Evolutionary conservation across 495 filamentous ascomycete species (phyloP), one percentile per base, ranked within the genome.

Genomic region (Corynascus novoguineensis): DNA sequence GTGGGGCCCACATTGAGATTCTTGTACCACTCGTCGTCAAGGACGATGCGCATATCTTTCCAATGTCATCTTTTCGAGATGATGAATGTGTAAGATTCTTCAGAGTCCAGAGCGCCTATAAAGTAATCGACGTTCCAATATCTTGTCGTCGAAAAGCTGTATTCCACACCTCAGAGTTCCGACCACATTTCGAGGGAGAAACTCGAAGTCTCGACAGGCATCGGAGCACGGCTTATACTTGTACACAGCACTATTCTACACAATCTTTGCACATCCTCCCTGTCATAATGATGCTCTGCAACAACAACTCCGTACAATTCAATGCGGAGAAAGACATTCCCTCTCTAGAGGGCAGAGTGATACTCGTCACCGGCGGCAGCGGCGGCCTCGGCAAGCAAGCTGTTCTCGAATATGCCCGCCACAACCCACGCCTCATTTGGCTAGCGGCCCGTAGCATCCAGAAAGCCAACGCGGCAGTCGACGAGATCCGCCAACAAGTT

Each of bases 361-460:
- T 87, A 34, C 66, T 86, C 15, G 71, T 88, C 17, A 88, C 84
- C 17, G 85, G 52, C 2, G 85, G 84, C 32, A 89, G 83, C 63
- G 71, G 76, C 45, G 88, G 88, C 3, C 73, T 90, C 4, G 86
- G 86, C 58, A 79, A 80, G 67, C 81, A 84, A 60, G 80, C 85
- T 17, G 71, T 87, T 46, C 68, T 79, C 53, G 78, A 83, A 27
- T 77, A 88, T 10, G 81, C 82, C 22, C 74, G 76, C 50, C 86
- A 88, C 62, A 60, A 73, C 34, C 83, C 86, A 15, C 64, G 76
- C 9, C 77, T 80, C 15, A 82, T 91, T 52, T 87, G 79, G 71
- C 75, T 90, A 50, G 80, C 78, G 49, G 82, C 83, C 4, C 82
- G 86, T 41, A 81, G 68, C 8, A 65, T 71, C 32, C 65, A 65